Evolutionary conservation across 371 early-diverging fungal species (phyloP).

Genomic region (Aphelidium insulamus): DNA sequence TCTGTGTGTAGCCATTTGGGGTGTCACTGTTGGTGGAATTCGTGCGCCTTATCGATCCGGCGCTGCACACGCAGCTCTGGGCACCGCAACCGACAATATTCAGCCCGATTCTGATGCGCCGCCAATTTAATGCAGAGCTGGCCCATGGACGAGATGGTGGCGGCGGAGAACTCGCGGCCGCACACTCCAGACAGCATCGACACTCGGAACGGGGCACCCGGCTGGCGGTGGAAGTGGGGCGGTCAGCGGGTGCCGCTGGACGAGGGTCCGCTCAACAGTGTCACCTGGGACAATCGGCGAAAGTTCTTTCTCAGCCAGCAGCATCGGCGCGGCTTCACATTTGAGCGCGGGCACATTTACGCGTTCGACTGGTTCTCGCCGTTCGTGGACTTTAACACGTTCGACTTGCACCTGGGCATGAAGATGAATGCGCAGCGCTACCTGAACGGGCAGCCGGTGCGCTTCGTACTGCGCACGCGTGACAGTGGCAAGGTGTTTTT

Average conservation of each 20-base stretch:
- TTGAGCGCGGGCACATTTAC: constrained; percentile 31
- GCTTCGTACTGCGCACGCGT: constrained; percentile 24
- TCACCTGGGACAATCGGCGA: constrained; percentile 19
- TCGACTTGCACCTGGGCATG: constrained; percentile 37
- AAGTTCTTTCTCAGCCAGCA: constrained; percentile 30
- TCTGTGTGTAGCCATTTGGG: constrained; percentile 27
- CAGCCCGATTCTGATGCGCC: constrained; percentile 25
- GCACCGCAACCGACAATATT: constrained; percentile 26
- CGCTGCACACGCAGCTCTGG: constrained; percentile 21
- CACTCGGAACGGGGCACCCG: no score
- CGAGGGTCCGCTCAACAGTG: constrained; percentile 7
- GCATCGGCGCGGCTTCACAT: constrained; percentile 19
- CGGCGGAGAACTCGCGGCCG: constrained; percentile 8
- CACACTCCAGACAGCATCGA: no score
- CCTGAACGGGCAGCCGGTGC: constrained; percentile 34
- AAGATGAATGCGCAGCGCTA: constrained; percentile 36
- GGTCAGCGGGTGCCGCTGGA: constrained; percentile 10
- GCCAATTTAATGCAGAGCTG: constrained; percentile 23
- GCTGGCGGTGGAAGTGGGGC: constrained; percentile 9
- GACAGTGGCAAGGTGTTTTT: constrained; percentile 20
- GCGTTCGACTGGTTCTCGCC: constrained; percentile 47
- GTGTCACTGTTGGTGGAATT: constrained; percentile 27
- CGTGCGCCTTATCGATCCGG: constrained; percentile 30
- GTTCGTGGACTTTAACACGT: constrained; percentile 48
- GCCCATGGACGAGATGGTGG: constrained; percentile 10